These are phyloP conservation scores for Nakaseomyces delphensis DNA, from an alignment of 1,139 yeast species.

Conservation along the genomic window DNA sequence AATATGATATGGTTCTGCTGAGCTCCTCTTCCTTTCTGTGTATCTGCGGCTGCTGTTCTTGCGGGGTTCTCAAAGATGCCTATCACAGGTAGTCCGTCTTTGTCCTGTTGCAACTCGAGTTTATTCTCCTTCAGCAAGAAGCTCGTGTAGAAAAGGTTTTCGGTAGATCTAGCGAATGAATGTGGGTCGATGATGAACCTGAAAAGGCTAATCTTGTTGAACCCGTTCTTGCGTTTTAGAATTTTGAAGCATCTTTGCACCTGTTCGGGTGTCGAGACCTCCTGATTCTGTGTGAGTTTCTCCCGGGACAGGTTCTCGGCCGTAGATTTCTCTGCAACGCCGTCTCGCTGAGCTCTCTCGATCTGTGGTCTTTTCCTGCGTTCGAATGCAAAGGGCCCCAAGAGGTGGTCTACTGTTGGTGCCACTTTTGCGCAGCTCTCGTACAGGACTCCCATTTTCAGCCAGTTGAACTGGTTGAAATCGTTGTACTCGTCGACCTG, in stretches of 20 bases:
- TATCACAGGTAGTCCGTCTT: slow-evolving; percentile 28
- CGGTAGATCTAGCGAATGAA: slow-evolving; percentile 72
- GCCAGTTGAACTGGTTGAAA: slow-evolving; percentile 44
- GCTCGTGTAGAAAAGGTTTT: slow-evolving; percentile 73
- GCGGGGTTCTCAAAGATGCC: slow-evolving; percentile 2
- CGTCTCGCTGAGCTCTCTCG: slow-evolving; percentile 37
- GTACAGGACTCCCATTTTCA: slow-evolving; percentile 49
- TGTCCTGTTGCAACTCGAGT: slow-evolving; percentile 43
- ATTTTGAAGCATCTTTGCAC: slow-evolving; percentile 42
- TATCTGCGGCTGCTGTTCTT: slow-evolving; percentile 25
- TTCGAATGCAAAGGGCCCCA: slow-evolving; percentile 64
- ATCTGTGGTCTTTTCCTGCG: slow-evolving; percentile 38
- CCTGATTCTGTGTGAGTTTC: slow-evolving; percentile 42
- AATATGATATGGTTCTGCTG: slow-evolving; percentile 57
- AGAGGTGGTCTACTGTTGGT: slow-evolving; percentile 48
- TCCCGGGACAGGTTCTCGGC: slow-evolving; percentile 47
- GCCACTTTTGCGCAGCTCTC: slow-evolving; percentile 42
- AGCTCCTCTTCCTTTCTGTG: slow-evolving; percentile 26
- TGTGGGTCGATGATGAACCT: slow-evolving; percentile 63
- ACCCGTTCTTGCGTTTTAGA: slow-evolving; percentile 30
- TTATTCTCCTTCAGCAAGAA: slow-evolving; percentile 70
- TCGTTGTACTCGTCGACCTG: slow-evolving; percentile 23
- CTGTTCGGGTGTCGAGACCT: slow-evolving; percentile 52
- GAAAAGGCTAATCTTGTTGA: slow-evolving; percentile 48
- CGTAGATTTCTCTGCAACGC: slow-evolving; percentile 38